A percentile compares a stretch with the other conserved stretches of the same genome.
These are phyloP conservation scores for Fusarium concolor DNA, from an alignment of 2,329 filamentous ascomycete species.

Conservation along the genomic window DNA sequence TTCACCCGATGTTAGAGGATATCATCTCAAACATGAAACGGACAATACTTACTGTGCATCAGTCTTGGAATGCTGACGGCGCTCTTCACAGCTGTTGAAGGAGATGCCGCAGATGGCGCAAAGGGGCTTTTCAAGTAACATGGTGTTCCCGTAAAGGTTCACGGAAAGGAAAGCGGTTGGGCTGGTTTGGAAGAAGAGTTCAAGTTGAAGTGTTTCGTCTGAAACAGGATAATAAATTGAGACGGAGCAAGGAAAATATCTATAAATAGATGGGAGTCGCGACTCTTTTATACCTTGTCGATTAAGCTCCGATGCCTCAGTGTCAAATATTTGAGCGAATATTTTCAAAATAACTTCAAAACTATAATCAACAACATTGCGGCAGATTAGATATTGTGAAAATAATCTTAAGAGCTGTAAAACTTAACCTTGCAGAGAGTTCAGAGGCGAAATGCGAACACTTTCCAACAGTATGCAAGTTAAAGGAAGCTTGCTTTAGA, in stretches of 20 bases:
- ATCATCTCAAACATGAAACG: rapidly evolving
- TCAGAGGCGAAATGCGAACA: not conserved
- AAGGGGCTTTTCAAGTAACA: not conserved
- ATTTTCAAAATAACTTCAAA: not conserved
- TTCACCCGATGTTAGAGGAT: not conserved
- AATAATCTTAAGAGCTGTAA: not conserved
- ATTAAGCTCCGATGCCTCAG: not conserved
- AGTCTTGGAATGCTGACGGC: slow-evolving; percentile 6
- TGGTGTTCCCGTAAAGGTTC: no score
- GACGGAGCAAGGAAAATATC: no score
- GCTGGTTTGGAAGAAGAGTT: no score
- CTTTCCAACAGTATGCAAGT: not conserved
- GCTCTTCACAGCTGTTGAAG: not conserved
- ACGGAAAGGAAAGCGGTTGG: no score
- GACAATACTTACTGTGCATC: not conserved
- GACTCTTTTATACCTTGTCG: not conserved
- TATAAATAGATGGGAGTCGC: no score
- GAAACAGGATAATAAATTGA: no score
- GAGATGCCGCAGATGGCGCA: slow-evolving; percentile 1
- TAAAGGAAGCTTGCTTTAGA: no score
- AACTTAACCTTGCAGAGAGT: not conserved
- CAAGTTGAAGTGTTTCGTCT: no score
- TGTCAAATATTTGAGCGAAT: not conserved
- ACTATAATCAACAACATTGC: no score
- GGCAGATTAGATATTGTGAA: no score